A percentile compares a stretch with the other conserved stretches of the same genome.
Conservation (phyloP, 73 alveolate genomes). For the Uronychia binucleata region DNA sequence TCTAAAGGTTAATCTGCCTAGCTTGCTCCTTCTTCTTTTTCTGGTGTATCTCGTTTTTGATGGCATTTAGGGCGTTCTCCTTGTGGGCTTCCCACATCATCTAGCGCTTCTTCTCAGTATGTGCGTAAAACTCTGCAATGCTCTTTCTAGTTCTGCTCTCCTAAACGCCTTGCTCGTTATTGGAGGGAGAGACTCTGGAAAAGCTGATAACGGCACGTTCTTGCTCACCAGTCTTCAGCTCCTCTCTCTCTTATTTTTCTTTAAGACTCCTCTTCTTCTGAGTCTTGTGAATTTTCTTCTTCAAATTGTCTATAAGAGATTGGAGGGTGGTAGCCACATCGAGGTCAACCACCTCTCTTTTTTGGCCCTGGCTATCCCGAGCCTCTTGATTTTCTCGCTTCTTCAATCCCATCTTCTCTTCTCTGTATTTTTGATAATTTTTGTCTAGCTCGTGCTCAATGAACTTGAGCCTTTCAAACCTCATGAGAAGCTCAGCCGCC, state of each 20-base stretch:
- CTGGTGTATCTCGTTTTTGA: not conserved
- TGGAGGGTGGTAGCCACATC: not conserved
- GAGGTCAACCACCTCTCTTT: not conserved
- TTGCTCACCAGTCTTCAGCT: no score
- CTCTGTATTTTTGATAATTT: not conserved
- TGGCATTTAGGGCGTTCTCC: not conserved
- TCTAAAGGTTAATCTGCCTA: not conserved
- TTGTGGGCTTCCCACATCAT: not conserved
- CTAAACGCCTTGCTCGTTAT: not conserved
- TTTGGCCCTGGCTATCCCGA: not conserved
- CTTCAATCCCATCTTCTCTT: not conserved
- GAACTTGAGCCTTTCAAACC: not conserved
- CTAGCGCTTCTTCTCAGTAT: not conserved
- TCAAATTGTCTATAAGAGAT: not conserved
- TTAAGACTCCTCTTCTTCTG: not conserved
- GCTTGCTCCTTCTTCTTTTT: not conserved
- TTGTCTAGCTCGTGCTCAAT: not conserved
- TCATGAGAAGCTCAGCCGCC: not conserved
- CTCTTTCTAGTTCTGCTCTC: not conserved
- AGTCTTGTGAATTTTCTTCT: not conserved
- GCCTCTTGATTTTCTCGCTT: not conserved
- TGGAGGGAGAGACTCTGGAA: not conserved
- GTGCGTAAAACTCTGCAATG: not conserved
- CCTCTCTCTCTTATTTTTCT: not conserved
- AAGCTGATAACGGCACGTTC: not conserved